Percentiles rank a stretch among this genome's conserved stretches.
phyloP scores from a whole-genome alignment of 306 rosid genomes.

The Rosa chinensis region DNA sequence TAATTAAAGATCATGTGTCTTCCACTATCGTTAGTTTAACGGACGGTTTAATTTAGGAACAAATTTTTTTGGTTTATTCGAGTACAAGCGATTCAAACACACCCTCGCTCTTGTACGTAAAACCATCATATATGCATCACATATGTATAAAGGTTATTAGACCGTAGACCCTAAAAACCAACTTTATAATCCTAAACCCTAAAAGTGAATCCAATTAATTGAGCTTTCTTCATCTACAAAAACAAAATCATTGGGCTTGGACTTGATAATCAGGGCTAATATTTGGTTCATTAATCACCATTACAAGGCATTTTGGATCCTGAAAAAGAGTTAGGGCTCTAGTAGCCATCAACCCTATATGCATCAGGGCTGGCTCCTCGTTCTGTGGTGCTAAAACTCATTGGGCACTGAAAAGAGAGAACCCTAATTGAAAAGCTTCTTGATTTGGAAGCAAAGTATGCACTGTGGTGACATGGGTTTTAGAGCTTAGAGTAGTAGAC shows the following conservation, averaged over 20 bases:
- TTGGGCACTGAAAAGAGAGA: background rate
- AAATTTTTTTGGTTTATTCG: too few species aligned
- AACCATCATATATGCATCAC: background rate
- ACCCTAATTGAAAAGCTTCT: background rate
- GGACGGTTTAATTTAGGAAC: too few species aligned
- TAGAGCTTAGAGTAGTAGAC: slow-evolving; percentile 15
- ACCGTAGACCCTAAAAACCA: background rate
- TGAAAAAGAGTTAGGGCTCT: background rate
- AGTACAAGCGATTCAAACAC: too few species aligned
- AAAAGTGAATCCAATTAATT: background rate
- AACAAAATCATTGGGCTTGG: background rate
- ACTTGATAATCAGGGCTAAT: background rate
- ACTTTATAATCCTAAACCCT: background rate
- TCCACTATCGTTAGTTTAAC: too few species aligned
- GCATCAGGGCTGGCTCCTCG: background rate
- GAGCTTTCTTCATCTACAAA: background rate
- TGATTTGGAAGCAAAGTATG: slow-evolving; percentile 1
- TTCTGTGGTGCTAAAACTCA: background rate
- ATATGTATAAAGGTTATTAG: background rate
- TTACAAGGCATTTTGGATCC: background rate
- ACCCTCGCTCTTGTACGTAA: too few species aligned
- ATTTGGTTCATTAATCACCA: background rate
- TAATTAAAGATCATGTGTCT: too few species aligned
- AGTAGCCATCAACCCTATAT: background rate
- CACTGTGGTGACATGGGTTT: slow-evolving; percentile 2